A percentile compares a stretch with the other conserved stretches of the same genome.
phyloP scores from a whole-genome alignment of 2,329 filamentous ascomycete species.

The Xylariaceae sp. region DNA sequence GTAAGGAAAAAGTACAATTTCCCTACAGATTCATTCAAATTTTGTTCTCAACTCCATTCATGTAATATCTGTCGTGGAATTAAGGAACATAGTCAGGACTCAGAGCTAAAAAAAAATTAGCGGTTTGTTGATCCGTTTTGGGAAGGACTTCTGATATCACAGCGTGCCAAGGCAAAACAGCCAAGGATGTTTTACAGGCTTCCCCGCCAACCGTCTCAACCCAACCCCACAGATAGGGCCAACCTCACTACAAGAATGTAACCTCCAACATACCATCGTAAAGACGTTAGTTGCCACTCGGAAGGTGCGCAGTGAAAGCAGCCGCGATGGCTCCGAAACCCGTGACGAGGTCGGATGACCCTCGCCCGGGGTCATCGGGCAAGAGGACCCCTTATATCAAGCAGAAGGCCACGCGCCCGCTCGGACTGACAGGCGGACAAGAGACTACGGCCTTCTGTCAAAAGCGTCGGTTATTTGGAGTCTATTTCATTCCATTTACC shows the following conservation, averaged over 20 bases:
- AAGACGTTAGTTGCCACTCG: conserved; percentile 13
- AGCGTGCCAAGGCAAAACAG: too few relatives aligned
- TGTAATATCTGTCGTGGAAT: not conserved
- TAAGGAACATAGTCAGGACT: too few relatives aligned
- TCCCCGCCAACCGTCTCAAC: conserved; percentile 8
- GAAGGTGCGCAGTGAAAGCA: conserved; percentile 3
- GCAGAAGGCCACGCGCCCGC: conserved; percentile 20
- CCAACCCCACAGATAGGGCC: too few relatives aligned
- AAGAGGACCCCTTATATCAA: not conserved
- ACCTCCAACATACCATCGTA: conserved; percentile 8
- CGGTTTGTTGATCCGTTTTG: too few relatives aligned
- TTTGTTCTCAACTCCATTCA: too few relatives aligned
- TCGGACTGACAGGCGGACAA: not conserved
- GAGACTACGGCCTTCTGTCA: not conserved
- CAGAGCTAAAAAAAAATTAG: too few relatives aligned
- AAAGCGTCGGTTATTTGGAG: not conserved
- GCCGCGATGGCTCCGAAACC: conserved; percentile 19
- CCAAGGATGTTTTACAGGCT: too few relatives aligned
- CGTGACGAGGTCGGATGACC: conserved; percentile 15
- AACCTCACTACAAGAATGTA: too few relatives aligned
- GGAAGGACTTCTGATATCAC: too few relatives aligned
- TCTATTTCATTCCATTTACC: conserved; percentile 14
- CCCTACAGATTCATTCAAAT: too few relatives aligned
- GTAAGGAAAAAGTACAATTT: too few relatives aligned
- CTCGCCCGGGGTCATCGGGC: conserved; percentile 7